phyloP scores from a whole-genome alignment of 805 yeast species.

The Cyberlindnera suaveolens region DNA sequence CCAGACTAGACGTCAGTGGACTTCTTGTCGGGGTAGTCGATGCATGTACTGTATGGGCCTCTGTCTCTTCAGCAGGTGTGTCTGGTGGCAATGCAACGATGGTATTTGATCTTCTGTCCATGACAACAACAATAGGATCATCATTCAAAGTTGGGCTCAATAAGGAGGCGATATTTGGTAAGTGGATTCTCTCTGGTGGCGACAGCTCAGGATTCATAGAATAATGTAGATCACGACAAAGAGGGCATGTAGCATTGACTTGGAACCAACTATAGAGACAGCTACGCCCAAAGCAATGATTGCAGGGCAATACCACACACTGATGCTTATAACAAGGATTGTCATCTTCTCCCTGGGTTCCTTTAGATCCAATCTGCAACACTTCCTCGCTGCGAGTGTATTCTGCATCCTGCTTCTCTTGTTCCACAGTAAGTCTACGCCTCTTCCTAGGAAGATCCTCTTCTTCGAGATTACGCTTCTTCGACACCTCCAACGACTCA shows the following conservation, averaged over 20 bases:
- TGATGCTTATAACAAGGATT: slow-evolving; percentile 37
- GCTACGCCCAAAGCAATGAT: slow-evolving; percentile 79
- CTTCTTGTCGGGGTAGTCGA: too few species aligned
- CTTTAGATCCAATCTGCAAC: background rate
- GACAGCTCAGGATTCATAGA: slow-evolving; percentile 4
- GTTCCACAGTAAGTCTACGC: slow-evolving; percentile 7
- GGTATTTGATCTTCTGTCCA: slow-evolving; percentile 16
- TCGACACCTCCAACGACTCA: slow-evolving; percentile 1
- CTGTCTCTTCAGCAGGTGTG: background rate
- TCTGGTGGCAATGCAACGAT: slow-evolving; percentile 1
- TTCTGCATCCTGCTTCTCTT: slow-evolving; percentile 3
- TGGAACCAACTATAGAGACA: slow-evolving; percentile 84
- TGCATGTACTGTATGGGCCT: too few species aligned
- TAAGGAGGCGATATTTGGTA: slow-evolving; percentile 14
- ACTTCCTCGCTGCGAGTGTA: background rate
- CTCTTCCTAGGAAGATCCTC: slow-evolving; percentile 19
- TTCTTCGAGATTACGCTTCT: background rate
- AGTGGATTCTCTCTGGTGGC: slow-evolving; percentile 18
- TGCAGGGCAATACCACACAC: slow-evolving; percentile 76
- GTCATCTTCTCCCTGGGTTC: background rate
- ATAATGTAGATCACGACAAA: slow-evolving; percentile 56
- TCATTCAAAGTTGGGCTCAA: slow-evolving; percentile 10
- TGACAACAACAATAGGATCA: slow-evolving; percentile 14
- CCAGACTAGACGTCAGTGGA: too few species aligned
- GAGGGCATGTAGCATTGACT: slow-evolving; percentile 71